These are phyloP conservation scores for Aspergillus pseudoviridinutans DNA, from an alignment of 2,329 filamentous ascomycete species.

Conservation along the genomic window DNA sequence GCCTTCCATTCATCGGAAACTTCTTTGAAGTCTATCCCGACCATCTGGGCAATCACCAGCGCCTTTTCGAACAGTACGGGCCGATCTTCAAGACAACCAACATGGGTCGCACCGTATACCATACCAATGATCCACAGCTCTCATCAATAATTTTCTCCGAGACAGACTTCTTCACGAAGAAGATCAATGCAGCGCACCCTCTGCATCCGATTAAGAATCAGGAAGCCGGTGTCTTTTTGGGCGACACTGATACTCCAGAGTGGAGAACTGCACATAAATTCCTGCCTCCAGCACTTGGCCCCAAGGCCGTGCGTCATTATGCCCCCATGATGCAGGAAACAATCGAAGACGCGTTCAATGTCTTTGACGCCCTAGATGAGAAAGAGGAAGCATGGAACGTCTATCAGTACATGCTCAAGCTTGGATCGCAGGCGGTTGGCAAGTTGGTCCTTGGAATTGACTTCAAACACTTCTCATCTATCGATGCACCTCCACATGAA, in stretches of 20 bases:
- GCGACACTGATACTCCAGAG: conserved; percentile 29
- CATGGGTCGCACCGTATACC: conserved; percentile 49
- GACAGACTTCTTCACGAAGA: conserved; percentile 52
- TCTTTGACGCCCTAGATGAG: conserved; percentile 49
- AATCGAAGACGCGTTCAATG: conserved; percentile 48
- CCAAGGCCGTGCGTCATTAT: conserved; percentile 60
- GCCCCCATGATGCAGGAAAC: conserved; percentile 56
- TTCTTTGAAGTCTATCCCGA: conserved; percentile 56
- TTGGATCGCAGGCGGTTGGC: conserved; percentile 43
- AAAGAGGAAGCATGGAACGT: conserved; percentile 45
- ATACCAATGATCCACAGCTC: conserved; percentile 50
- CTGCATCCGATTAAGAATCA: conserved; percentile 25
- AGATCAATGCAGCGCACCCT: conserved; percentile 38
- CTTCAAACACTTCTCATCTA: conserved; percentile 41
- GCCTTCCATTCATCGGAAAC: conserved; percentile 46
- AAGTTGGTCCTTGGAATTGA: conserved; percentile 45
- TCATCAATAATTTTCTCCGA: conserved; percentile 47
- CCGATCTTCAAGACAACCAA: conserved; percentile 51
- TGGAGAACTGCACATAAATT: conserved; percentile 56
- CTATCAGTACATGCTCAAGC: conserved; percentile 49
- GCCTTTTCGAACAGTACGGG: conserved; percentile 52
- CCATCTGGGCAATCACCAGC: conserved; percentile 55
- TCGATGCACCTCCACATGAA: conserved; percentile 48
- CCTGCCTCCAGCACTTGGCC: conserved; percentile 55
- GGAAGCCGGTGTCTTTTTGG: conserved; percentile 28